Evolutionary conservation across 2,329 filamentous ascomycete genomes (phyloP).

Genomic region (Aciculosporium take): DNA sequence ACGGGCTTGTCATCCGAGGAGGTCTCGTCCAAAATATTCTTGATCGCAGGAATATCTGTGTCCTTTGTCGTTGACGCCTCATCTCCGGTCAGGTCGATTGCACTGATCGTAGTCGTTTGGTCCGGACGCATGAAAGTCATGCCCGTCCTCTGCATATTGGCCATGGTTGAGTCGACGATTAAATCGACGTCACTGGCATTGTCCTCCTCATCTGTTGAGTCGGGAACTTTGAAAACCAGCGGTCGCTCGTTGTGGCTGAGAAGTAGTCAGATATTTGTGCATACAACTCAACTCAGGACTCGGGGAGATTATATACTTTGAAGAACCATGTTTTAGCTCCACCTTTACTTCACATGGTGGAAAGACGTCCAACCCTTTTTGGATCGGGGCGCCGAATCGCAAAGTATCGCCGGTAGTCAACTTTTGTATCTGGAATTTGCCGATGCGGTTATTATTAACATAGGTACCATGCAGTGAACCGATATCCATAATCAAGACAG

Average conservation of each 20-base stretch:
- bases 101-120: slow-evolving; percentile 8
- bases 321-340: slow-evolving; percentile 15
- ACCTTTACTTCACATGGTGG: slow-evolving; percentile 25
- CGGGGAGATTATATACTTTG: slow-evolving; percentile 10
- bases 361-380: slow-evolving; percentile 20
- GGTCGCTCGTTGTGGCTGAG: slow-evolving; percentile 14
- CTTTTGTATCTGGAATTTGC: slow-evolving; percentile 6
- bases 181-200: slow-evolving; percentile 14
- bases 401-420: slow-evolving; percentile 18
- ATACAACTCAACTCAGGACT: background rate
- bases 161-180: slow-evolving; percentile 13
- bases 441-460: slow-evolving; percentile 21
- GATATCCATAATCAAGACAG: slow-evolving; percentile 29
- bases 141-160: slow-evolving; percentile 16
- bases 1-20: background rate
- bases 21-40: background rate
- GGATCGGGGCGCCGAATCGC: slow-evolving; percentile 22
- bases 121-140: slow-evolving; percentile 7
- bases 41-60: background rate
- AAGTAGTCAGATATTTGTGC: background rate
- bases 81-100: slow-evolving; percentile 12
- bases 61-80: background rate
- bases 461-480: slow-evolving; percentile 41
- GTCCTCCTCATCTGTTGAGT: slow-evolving; percentile 24
- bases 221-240: slow-evolving; percentile 27